Conservation (phyloP, 495 filamentous ascomycete genomes). For the Melanomma pulvis-pyrius region DNA sequence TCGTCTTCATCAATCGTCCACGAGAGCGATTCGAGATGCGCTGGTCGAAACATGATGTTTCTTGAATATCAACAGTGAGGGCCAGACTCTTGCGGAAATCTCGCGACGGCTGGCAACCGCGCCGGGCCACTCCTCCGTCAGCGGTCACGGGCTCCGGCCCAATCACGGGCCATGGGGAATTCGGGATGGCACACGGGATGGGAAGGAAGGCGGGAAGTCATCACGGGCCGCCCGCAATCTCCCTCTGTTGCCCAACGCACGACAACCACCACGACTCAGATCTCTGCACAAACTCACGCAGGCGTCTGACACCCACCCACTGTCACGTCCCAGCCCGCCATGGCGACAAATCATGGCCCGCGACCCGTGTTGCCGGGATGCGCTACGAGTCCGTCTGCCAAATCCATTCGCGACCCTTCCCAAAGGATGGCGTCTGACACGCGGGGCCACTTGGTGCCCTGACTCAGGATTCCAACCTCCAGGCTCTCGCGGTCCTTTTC, state of each 20-base stretch:
- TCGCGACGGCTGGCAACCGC: too few species aligned
- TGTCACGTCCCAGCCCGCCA: not conserved
- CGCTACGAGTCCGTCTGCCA: too few species aligned
- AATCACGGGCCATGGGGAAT: not conserved
- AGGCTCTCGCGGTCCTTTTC: not conserved
- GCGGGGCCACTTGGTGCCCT: not conserved
- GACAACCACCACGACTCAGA: not conserved
- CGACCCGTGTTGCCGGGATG: too few species aligned
- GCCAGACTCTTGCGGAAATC: too few species aligned
- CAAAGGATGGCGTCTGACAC: not conserved
- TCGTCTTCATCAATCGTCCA: too few species aligned
- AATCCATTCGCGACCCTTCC: not conserved
- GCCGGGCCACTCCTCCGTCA: too few species aligned
- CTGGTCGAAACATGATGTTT: too few species aligned
- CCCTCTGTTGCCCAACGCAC: not conserved
- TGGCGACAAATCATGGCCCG: not conserved
- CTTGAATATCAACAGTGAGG: too few species aligned
- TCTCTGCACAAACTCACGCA: too few species aligned
- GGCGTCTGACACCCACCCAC: not conserved
- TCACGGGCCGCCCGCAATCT: too few species aligned
- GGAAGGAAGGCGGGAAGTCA: not conserved
- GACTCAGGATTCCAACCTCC: not conserved
- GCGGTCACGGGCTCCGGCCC: not conserved
- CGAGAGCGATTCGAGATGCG: too few species aligned
- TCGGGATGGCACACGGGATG: not conserved